Evolutionary conservation across 768 basidiomycete genomes (phyloP).

Genomic region (Coprinellus micaceus): DNA sequence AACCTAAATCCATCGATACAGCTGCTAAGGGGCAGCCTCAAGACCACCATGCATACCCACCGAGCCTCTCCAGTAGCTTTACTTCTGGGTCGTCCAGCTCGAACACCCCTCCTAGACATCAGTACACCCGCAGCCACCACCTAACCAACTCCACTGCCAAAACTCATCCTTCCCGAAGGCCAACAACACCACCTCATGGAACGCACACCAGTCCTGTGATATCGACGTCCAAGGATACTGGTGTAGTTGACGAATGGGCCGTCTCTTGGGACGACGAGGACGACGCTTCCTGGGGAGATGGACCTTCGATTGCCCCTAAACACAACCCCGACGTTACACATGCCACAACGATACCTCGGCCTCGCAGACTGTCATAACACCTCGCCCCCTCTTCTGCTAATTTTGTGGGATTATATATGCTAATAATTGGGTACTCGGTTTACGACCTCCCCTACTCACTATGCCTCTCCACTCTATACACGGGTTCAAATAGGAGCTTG

Average conservation of each 20-base stretch:
- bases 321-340: background rate
- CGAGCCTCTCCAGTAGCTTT: slow-evolving; percentile 1
- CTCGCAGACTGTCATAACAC: slow-evolving; percentile 1
- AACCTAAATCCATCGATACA: background rate
- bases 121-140: background rate
- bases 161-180: background rate
- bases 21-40: background rate
- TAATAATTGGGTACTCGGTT: too few relatives aligned
- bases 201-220: background rate
- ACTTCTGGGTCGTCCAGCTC: background rate
- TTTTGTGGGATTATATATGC: too few relatives aligned
- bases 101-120: background rate
- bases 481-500: too few relatives aligned
- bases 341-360: background rate
- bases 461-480: too few relatives aligned
- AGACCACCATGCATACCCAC: slow-evolving; percentile 1
- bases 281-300: slow-evolving; percentile 30
- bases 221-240: background rate
- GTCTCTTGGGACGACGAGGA: slow-evolving; percentile 50
- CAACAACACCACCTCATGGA: background rate
- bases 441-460: too few relatives aligned
- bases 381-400: too few relatives aligned
- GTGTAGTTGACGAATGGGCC: background rate
- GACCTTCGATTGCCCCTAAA: background rate
- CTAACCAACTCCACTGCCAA: background rate